Evolutionary conservation across 1,139 yeast genomes (phyloP), one percentile per base, ranked within the genome.

Genomic region (Debaryomyces udenii): DNA sequence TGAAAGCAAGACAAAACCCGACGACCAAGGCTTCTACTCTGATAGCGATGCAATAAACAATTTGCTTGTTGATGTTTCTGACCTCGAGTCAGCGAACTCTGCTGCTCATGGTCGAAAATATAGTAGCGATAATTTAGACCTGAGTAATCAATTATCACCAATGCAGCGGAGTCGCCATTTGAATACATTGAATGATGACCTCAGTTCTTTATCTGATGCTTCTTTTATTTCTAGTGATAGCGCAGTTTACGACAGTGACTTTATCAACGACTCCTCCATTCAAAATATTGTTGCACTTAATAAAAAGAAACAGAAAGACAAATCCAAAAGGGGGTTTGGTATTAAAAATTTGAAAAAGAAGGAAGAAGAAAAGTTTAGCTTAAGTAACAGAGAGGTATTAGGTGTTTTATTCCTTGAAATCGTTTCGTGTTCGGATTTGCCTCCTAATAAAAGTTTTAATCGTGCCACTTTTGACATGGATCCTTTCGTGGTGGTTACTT

Each of bases 391-490:
- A 14, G 68, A 71, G 18, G 80, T 83, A 1, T 61, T 70, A 17
- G 98, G 98, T 1, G 86, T 91, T 9, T 65, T 86, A 6, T 87
- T 86, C 52, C 59, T 91, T 37, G 96, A 91, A 49, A 79, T 91
- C 17, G 76, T 81, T 3, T 78, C 86, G 1, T 89, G 91, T 17
- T 69, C 78, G 1, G 90, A 80, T 41, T 63, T 87, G 31, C 96
- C 96, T 2, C 85, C 89, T 0, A 68, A 80, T 35, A 73, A 68
- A 42, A 81, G 78, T 51, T 66, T 79, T 26, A 74, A 78, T 46
- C 71, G 91, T 15, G 80, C 90, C 15, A 83, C 93, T 0, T 93
- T 85, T 55, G 96, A 90, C 59, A 88, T 93, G 95, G 99, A 93
- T 56, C 98, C 99, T 0, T 93, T 91, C 64, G 95, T 91, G 4